Evolutionary conservation across 257 asterid species (phyloP).

Genomic region (Euphrasia confusa): DNA sequence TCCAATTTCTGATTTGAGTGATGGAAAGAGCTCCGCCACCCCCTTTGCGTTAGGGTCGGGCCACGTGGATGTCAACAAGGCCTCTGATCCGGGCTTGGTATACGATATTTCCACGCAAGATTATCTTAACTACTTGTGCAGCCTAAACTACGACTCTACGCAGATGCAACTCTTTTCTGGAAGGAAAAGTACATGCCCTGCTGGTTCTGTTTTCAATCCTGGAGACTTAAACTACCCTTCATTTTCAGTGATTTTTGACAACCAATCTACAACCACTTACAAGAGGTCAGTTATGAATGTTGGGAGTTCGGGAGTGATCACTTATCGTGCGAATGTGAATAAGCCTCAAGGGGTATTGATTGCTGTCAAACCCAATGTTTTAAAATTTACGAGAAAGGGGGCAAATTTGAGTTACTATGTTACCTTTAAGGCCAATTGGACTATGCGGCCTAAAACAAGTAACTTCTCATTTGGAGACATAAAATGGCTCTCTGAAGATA

Average conservation of each 20-base stretch:
- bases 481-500: slow-evolving; percentile 38
- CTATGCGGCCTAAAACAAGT: slow-evolving; percentile 11
- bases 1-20: too few relatives aligned
- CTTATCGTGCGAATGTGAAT: slow-evolving; percentile 33
- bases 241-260: slow-evolving; percentile 37
- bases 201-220: slow-evolving; percentile 19
- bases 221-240: slow-evolving; percentile 59
- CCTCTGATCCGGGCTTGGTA: slow-evolving; percentile 60
- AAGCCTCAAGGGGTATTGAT: slow-evolving; percentile 46
- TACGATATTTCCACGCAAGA: slow-evolving; percentile 46
- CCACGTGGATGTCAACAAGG: slow-evolving; percentile 60
- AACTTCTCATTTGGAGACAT: slow-evolving; percentile 43
- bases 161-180: slow-evolving; percentile 29
- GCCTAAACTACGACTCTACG: slow-evolving; percentile 35
- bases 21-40: too few relatives aligned
- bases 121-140: slow-evolving; percentile 51
- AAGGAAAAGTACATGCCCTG: slow-evolving; percentile 42
- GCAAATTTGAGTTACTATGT: slow-evolving; percentile 47
- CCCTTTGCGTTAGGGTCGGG: slow-evolving; percentile 42
- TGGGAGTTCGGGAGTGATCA: slow-evolving; percentile 32
- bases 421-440: slow-evolving; percentile 30
- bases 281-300: slow-evolving; percentile 37
- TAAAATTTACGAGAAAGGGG: slow-evolving; percentile 40
- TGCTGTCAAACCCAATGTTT: slow-evolving; percentile 39
- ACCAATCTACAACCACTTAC: slow-evolving; percentile 26